These are phyloP conservation scores for Helicocarpus griseus DNA, from an alignment of 2,329 filamentous ascomycete species.

Conservation along the genomic window DNA sequence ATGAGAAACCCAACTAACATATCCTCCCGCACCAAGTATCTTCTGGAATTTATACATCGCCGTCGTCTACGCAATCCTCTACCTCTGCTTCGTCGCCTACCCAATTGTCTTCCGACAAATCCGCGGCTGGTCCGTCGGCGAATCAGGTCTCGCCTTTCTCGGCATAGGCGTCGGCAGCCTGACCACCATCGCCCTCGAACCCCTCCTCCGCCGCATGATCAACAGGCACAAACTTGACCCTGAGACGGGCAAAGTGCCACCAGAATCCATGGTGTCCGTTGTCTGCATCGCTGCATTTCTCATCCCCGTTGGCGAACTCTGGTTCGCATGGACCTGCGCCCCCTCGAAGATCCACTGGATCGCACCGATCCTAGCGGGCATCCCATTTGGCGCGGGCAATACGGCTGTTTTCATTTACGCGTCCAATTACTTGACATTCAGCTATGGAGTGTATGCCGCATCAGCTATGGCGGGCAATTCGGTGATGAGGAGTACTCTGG, in stretches of 20 bases:
- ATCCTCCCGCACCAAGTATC: constrained; percentile 41
- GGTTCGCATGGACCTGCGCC: constrained; percentile 81
- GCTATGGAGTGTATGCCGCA: constrained; percentile 73
- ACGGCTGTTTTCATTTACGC: constrained; percentile 73
- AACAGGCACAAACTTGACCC: constrained; percentile 66
- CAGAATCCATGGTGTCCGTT: constrained; percentile 72
- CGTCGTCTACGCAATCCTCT: constrained; percentile 75
- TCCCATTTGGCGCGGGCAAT: constrained; percentile 72
- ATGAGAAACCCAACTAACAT: not conserved
- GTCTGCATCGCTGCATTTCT: constrained; percentile 69
- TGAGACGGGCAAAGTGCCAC: constrained; percentile 59
- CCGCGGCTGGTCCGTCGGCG: constrained; percentile 66
- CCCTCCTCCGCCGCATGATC: constrained; percentile 66
- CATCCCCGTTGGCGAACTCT: constrained; percentile 68
- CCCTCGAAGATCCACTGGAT: constrained; percentile 72
- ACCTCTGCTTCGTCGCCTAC: constrained; percentile 84
- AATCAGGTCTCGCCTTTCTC: constrained; percentile 67
- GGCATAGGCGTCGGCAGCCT: constrained; percentile 56
- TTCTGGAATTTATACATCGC: constrained; percentile 64
- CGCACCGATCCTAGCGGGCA: constrained; percentile 65
- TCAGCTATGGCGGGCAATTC: constrained; percentile 72
- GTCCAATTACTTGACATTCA: constrained; percentile 67
- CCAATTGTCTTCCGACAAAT: constrained; percentile 69
- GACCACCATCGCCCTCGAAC: constrained; percentile 47
- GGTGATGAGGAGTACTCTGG: constrained; percentile 61